Evolutionary conservation across 306 rosid genomes (phyloP).

Genomic region (Malus sylvestris): DNA sequence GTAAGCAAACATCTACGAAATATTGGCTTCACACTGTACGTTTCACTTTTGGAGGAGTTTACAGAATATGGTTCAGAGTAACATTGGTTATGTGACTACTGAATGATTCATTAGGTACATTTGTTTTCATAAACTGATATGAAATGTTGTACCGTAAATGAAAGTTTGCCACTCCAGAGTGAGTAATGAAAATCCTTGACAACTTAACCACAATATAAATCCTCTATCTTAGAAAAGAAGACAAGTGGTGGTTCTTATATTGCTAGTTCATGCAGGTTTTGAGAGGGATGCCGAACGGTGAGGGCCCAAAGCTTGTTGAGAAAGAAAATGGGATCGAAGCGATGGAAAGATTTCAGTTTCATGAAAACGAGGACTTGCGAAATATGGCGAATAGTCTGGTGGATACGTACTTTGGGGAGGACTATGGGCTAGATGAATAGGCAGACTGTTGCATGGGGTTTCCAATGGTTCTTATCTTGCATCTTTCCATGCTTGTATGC

Average conservation of each 20-base stretch:
- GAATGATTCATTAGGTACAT: background rate
- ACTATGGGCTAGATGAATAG: constrained; percentile 71
- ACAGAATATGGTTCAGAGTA: background rate
- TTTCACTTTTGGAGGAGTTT: background rate
- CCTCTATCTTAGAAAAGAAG: background rate
- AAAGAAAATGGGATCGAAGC: constrained; percentile 89
- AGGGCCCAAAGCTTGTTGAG: constrained; percentile 86
- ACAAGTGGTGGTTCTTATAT: background rate
- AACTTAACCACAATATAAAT: background rate
- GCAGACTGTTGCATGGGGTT: background rate
- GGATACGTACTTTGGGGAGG: constrained; percentile 89
- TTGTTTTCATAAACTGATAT: background rate
- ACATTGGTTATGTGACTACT: background rate
- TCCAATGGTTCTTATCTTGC: background rate
- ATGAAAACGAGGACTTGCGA: constrained; percentile 87
- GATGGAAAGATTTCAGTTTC: constrained; percentile 96
- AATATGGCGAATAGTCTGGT: constrained; percentile 80
- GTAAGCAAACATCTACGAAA: constrained; percentile 35
- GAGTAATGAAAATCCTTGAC: background rate
- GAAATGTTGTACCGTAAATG: background rate
- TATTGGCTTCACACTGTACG: background rate
- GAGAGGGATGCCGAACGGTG: constrained; percentile 85
- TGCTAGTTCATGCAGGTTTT: constrained; percentile 47
- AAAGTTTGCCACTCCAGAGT: background rate
- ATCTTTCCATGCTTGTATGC: background rate